Evolutionary conservation across 2,329 filamentous ascomycete species (phyloP).

Genomic region (Curvularia lunata): DNA sequence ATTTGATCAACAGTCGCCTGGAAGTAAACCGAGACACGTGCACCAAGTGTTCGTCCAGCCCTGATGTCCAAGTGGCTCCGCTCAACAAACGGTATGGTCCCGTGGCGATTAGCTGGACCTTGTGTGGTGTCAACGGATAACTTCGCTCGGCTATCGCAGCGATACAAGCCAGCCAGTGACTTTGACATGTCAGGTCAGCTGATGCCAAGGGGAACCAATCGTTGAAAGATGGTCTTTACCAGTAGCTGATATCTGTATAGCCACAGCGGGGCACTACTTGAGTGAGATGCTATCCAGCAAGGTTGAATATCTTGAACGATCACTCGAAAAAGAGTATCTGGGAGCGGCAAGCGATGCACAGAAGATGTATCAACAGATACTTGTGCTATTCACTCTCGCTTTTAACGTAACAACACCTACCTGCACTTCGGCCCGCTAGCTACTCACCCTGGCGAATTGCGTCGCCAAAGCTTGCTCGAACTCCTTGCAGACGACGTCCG

Average conservation of each 20-base stretch:
- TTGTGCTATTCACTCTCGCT: constrained; percentile 25
- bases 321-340: constrained; percentile 3
- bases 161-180: constrained; percentile 22
- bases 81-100: constrained; percentile 33
- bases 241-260: background rate
- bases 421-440: constrained; percentile 30
- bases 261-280: background rate
- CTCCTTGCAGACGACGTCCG: constrained; percentile 38
- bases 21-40: constrained; percentile 16
- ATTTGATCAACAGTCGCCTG: constrained; percentile 3
- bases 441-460: constrained; percentile 32
- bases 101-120: constrained; percentile 30
- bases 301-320: background rate
- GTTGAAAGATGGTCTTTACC: constrained; percentile 1
- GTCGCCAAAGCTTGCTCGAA: constrained; percentile 43
- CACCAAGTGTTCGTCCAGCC: constrained; percentile 18
- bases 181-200: constrained; percentile 30
- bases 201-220: constrained; percentile 11
- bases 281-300: background rate
- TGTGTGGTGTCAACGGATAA: constrained; percentile 33
- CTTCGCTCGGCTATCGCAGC: constrained; percentile 25
- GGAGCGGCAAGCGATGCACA: constrained; percentile 12
- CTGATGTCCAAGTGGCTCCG: constrained; percentile 20
- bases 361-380: constrained; percentile 20
- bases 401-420: constrained; percentile 27